Conservation (phyloP, 208 protist species). For the Leishmania arabica region DNA sequence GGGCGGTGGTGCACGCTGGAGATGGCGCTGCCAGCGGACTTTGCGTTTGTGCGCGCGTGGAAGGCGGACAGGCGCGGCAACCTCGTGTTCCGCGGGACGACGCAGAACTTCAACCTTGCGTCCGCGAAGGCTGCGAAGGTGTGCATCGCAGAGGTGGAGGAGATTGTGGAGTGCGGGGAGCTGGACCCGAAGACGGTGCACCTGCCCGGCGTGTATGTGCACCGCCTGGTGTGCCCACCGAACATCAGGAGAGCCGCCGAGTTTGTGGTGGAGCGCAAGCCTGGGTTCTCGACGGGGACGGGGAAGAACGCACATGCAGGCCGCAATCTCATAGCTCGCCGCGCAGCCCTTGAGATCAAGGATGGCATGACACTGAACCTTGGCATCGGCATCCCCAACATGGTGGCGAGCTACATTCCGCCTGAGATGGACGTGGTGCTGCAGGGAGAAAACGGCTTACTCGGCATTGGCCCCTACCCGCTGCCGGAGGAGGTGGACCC, state of each 20-base stretch:
- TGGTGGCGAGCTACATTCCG: constrained; percentile 85
- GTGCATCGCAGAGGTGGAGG: constrained; percentile 94
- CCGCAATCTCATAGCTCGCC: constrained; percentile 67
- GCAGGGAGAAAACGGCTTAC: constrained; percentile 87
- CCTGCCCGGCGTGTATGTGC: constrained; percentile 91
- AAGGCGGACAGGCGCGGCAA: constrained; percentile 86
- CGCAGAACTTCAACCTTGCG: constrained; percentile 93
- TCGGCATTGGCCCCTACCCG: constrained; percentile 91
- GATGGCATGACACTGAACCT: constrained; percentile 96
- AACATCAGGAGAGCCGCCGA: constrained; percentile 14
- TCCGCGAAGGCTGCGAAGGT: constrained; percentile 83
- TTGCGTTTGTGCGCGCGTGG: constrained; percentile 90
- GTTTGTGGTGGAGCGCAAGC: constrained; percentile 15
- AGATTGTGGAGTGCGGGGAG: constrained; percentile 89
- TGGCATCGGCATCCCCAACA: constrained; percentile 94
- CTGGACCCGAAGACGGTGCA: constrained; percentile 89
- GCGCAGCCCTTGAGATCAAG: constrained; percentile 91
- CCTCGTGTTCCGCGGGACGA: constrained; percentile 79
- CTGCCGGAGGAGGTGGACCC: constrained; percentile 69
- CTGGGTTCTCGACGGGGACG: not conserved
- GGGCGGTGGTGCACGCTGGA: constrained; percentile 89
- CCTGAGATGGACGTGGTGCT: constrained; percentile 75
- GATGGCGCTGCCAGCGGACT: constrained; percentile 88
- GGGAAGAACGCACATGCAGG: constrained; percentile 15
- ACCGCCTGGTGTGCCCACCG: constrained; percentile 65